Percentiles rank a stretch among this genome's conserved stretches.
phyloP scores from a whole-genome alignment of 495 filamentous ascomycete genomes.

The Aspergillus biplanus region DNA sequence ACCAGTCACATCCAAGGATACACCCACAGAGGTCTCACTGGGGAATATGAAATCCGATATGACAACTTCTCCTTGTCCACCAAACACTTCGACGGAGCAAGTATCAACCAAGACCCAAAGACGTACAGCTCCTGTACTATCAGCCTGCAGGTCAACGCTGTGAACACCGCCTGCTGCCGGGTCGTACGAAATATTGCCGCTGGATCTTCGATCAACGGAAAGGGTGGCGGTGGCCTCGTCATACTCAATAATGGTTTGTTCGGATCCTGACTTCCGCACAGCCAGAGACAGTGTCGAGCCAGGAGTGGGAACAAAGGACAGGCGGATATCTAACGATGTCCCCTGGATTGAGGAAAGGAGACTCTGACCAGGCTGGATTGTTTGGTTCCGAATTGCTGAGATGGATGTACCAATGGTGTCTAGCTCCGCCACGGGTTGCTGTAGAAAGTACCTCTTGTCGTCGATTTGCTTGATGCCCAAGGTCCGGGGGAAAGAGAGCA shows the following conservation, averaged over 20 bases:
- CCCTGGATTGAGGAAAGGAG: constrained; percentile 6
- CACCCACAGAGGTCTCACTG: constrained; percentile 3
- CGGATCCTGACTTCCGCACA: constrained; percentile 9
- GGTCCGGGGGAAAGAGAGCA: constrained; percentile 20
- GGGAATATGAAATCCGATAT: constrained; percentile 18
- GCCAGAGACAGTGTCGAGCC: constrained; percentile 8
- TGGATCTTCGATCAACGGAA: constrained; percentile 16
- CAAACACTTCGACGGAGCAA: constrained; percentile 20
- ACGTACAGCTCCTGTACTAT: constrained; percentile 1
- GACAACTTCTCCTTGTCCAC: constrained; percentile 13
- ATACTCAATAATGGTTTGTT: constrained; percentile 12
- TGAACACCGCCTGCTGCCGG: constrained; percentile 17
- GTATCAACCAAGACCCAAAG: constrained; percentile 15
- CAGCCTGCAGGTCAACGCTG: not conserved
- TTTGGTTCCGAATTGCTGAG: not conserved
- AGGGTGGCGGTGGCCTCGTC: not conserved
- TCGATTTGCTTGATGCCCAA: constrained; percentile 10
- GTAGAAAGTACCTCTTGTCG: constrained; percentile 3
- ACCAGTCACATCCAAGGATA: constrained; percentile 13
- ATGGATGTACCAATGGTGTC: not conserved
- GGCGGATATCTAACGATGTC: constrained; percentile 9
- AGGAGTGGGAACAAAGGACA: not conserved
- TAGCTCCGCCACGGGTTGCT: constrained; percentile 13
- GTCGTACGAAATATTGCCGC: constrained; percentile 19
- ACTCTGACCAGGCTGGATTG: constrained; percentile 10